Evolutionary conservation across 2,329 filamentous ascomycete species (phyloP), one percentile per base, ranked within the genome.

Genomic region (Nemania bipapillata): DNA sequence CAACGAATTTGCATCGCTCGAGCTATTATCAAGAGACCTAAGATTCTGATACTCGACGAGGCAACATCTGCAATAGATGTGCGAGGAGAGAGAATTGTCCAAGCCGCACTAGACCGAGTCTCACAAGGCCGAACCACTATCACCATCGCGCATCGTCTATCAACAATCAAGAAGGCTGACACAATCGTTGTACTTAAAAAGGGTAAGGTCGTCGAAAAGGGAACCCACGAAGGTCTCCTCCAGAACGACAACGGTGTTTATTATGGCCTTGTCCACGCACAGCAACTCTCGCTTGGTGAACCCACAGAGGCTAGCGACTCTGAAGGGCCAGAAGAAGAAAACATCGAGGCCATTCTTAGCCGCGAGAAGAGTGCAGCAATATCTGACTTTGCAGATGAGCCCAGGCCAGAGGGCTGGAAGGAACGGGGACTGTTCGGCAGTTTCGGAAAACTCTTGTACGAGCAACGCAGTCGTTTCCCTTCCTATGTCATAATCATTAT

Each of bases 1-100:
- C 93, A 96, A 77, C 87, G 93, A 4, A 86, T 96, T 26, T 91
- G 92, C 1, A 94, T 94, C 69, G 91, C 92, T 0, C 85, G 92
- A 32, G 90, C 89, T 45, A 92, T 95, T 68, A 85, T 94, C 54
- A 88, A 90, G 66, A 84, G 90, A 68, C 92, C 92, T 0, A 85
- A 85, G 15, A 92, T 93, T 47, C 83, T 93, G 2, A 89, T 94
- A 40, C 83, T 96, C 7, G 91, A 96, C 74, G 91, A 95, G 79
- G 92, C 92, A 0, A 94, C 91, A 0, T 91, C 88, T 65, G 89
- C 91, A 15, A 85, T 87, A 57, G 85, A 87, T 52, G 83, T 86
- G 2, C 82, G 85, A 2, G 82, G 85, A 17, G 86, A 88, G 69
- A 80, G 83, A 9, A 86, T 89, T 54, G 90, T 92, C 1, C 90